phyloP scores from a whole-genome alignment of 768 basidiomycete genomes.

The Russula earlei region DNA sequence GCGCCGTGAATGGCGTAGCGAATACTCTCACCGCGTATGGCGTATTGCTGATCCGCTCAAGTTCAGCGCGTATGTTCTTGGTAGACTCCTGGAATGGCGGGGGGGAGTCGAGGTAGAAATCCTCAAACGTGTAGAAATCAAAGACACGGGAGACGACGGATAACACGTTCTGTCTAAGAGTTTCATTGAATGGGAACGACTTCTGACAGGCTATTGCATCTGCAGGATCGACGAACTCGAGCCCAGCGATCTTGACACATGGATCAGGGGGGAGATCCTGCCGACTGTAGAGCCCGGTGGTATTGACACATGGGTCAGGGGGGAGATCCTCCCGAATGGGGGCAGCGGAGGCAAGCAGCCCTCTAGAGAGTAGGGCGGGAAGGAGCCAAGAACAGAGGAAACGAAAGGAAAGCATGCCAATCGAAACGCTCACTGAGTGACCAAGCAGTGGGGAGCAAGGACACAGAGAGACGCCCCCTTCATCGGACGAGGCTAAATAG shows the following conservation, averaged over 20 bases:
- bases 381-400: too few relatives aligned
- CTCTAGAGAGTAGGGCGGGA: too few relatives aligned
- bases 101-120: conserved; percentile 30
- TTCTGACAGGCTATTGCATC: conserved; percentile 39
- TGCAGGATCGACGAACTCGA: conserved; percentile 39
- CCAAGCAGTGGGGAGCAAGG: too few relatives aligned
- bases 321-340: neutral
- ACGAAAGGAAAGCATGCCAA: too few relatives aligned
- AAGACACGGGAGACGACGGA: conserved; percentile 28
- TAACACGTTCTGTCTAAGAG: conserved; percentile 30
- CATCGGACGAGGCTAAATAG: too few relatives aligned
- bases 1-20: too few relatives aligned
- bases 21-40: conserved; percentile 33
- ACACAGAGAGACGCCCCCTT: too few relatives aligned
- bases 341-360: too few relatives aligned
- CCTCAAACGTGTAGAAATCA: conserved; percentile 35
- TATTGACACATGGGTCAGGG: conserved; percentile 28
- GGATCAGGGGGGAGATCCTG: conserved; percentile 26
- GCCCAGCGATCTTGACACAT: conserved; percentile 29
- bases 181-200: conserved; percentile 34
- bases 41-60: conserved; percentile 40
- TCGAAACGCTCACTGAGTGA: too few relatives aligned
- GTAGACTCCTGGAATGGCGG: conserved; percentile 40
- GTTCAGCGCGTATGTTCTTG: conserved; percentile 39
- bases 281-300: conserved; percentile 28